These are phyloP conservation scores for Aspergillus baeticus DNA, from an alignment of 495 filamentous ascomycete genomes.

Conservation along the genomic window DNA sequence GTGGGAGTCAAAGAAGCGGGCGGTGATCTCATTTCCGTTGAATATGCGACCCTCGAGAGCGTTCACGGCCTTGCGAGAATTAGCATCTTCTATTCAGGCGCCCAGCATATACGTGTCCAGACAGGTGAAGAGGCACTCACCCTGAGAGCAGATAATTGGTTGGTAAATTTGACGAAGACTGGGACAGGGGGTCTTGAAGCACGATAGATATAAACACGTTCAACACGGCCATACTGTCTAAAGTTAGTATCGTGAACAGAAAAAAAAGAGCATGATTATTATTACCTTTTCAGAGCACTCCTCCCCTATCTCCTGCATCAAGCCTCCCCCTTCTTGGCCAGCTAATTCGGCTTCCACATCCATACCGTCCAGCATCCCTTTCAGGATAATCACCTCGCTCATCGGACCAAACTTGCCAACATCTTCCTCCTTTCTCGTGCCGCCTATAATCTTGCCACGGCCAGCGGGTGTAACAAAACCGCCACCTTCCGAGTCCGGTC, in stretches of 20 bases:
- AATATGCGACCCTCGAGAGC: constrained; percentile 81
- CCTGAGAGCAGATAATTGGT: constrained; percentile 73
- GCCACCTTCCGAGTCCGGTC: constrained; percentile 74
- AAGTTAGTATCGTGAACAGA: constrained; percentile 5
- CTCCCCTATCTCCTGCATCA: constrained; percentile 93
- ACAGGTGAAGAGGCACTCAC: constrained; percentile 46
- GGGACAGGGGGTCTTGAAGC: constrained; percentile 48
- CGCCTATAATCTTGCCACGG: constrained; percentile 78
- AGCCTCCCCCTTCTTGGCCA: constrained; percentile 53
- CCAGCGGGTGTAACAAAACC: constrained; percentile 68
- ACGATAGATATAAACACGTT: constrained; percentile 73
- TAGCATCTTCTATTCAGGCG: constrained; percentile 5
- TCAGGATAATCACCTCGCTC: constrained; percentile 75
- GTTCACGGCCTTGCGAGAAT: constrained; percentile 71
- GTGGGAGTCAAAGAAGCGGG: constrained; percentile 75
- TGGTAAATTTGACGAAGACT: constrained; percentile 91
- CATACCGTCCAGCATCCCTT: constrained; percentile 81
- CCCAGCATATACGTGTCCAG: neutral
- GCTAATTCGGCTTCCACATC: constrained; percentile 66
- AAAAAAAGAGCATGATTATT: constrained; percentile 11
- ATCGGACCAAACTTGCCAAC: constrained; percentile 68
- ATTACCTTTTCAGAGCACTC: constrained; percentile 77
- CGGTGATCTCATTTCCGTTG: constrained; percentile 77
- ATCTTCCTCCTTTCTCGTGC: constrained; percentile 47
- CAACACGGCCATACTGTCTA: constrained; percentile 75